A percentile compares a stretch with the other conserved stretches of the same genome.
Evolutionary conservation across 2,329 filamentous ascomycete species (phyloP).

Genomic region (Diaporthe amygdali): DNA sequence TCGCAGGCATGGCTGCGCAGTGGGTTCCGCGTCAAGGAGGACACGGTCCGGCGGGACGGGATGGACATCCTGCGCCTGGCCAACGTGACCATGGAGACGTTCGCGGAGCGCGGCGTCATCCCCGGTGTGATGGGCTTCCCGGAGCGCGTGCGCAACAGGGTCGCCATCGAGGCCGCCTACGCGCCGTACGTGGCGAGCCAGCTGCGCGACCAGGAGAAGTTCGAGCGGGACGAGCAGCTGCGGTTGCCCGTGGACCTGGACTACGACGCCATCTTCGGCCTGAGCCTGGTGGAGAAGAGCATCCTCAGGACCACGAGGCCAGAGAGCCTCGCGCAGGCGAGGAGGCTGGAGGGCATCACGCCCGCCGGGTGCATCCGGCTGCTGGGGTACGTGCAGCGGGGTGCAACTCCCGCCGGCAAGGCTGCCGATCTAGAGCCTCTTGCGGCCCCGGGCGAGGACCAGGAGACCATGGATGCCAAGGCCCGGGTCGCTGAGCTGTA

Average conservation of each 20-base stretch:
- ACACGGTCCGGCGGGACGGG: conserved; percentile 71
- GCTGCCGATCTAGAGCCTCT: conserved; percentile 24
- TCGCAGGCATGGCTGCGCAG: conserved; percentile 70
- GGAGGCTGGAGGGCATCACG: conserved; percentile 81
- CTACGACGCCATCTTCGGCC: conserved; percentile 73
- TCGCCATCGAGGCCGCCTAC: conserved; percentile 84
- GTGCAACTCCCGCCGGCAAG: background rate
- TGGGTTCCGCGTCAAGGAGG: conserved; percentile 72
- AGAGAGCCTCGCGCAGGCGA: conserved; percentile 86
- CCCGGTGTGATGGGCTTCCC: conserved; percentile 62
- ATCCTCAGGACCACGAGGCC: conserved; percentile 74
- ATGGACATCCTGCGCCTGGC: conserved; percentile 79
- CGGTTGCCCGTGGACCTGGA: conserved; percentile 76
- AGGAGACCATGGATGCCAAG: conserved; percentile 45
- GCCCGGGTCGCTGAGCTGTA: conserved; percentile 43
- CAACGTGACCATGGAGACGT: conserved; percentile 60
- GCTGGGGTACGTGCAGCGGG: conserved; percentile 60
- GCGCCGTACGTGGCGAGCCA: conserved; percentile 85
- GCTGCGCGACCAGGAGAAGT: conserved; percentile 65
- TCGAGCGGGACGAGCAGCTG: conserved; percentile 79
- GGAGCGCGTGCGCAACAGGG: conserved; percentile 66
- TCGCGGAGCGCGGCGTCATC: conserved; percentile 56
- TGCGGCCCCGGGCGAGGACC: conserved; percentile 37
- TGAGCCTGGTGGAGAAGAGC: conserved; percentile 80
- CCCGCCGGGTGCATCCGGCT: conserved; percentile 65